A percentile compares a stretch with the other conserved stretches of the same genome.
Conservation (phyloP, 176 grass and related monocot genomes). For the Oryza australiensis region DNA sequence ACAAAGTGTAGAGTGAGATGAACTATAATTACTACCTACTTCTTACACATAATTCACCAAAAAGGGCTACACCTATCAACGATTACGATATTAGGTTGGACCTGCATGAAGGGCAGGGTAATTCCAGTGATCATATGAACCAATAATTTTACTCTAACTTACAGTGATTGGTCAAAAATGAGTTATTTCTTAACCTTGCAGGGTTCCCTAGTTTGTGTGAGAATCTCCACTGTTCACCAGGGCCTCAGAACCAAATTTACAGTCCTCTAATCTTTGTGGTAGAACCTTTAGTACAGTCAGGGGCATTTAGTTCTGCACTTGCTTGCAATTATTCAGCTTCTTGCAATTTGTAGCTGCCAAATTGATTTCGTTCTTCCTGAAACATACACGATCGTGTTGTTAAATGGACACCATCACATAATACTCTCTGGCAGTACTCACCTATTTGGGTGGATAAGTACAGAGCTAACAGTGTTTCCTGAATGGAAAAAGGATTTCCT, state of each 20-base stretch:
- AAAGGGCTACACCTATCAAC: not conserved
- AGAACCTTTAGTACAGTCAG: not conserved
- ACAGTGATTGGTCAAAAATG: not conserved
- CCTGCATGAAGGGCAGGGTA: conserved; percentile 18
- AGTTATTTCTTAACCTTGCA: not conserved
- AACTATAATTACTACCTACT: conserved; percentile 3
- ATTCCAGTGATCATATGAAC: conserved; percentile 16
- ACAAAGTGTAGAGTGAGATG: conserved; percentile 15
- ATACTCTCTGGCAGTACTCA: not conserved
- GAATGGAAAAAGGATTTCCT: not conserved
- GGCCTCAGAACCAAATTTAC: conserved; percentile 6
- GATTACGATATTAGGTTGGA: conserved; percentile 1
- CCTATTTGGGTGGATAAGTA: not conserved
- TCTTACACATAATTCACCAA: conserved; percentile 7
- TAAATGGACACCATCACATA: not conserved
- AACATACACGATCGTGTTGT: conserved; percentile 20
- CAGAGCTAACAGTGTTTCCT: not conserved
- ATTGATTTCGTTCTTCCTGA: conserved; percentile 26
- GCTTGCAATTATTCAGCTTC: not conserved
- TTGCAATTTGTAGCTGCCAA: conserved; percentile 1
- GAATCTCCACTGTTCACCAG: not conserved
- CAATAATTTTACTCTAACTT: conserved; percentile 13
- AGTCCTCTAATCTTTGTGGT: conserved; percentile 7
- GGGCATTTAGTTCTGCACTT: conserved; percentile 23
- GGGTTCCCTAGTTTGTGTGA: not conserved